phyloP scores from a whole-genome alignment of 106 monocot species.

The Allium sativum region DNA sequence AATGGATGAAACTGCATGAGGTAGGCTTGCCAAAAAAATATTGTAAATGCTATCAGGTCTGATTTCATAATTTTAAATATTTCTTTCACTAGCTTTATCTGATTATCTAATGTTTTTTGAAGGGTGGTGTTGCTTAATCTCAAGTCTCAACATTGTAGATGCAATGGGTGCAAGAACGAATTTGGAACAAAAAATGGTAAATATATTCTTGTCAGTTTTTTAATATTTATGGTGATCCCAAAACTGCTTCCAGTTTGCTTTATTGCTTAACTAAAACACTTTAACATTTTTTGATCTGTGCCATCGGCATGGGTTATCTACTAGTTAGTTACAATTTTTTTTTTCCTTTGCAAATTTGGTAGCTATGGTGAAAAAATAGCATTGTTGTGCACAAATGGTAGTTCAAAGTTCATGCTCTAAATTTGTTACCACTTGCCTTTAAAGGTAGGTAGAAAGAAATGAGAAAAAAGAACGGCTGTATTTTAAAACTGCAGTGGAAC shows the following conservation, averaged over 20 bases:
- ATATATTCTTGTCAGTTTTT: neutral
- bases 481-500: too few relatives aligned
- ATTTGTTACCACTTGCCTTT: too few relatives aligned
- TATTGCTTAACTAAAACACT: too few relatives aligned
- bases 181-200: conserved; percentile 79
- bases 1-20: conserved; percentile 87
- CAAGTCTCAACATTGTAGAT: conserved; percentile 70
- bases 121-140: conserved; percentile 81
- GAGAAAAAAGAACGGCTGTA: too few relatives aligned
- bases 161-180: conserved; percentile 79
- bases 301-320: too few relatives aligned
- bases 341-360: too few relatives aligned
- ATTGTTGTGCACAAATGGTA: too few relatives aligned
- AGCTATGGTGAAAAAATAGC: too few relatives aligned
- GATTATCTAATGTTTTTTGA: conserved; percentile 2
- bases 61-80: conserved; percentile 1
- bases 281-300: too few relatives aligned
- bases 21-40: conserved; percentile 87
- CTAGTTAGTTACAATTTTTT: too few relatives aligned
- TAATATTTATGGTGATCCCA: neutral
- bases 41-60: conserved; percentile 80
- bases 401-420: too few relatives aligned
- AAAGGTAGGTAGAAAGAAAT: too few relatives aligned
- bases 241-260: neutral
- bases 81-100: neutral